phyloP scores from a whole-genome alignment of 169 alveolate species.

The Cryptosporidium parvum region DNA sequence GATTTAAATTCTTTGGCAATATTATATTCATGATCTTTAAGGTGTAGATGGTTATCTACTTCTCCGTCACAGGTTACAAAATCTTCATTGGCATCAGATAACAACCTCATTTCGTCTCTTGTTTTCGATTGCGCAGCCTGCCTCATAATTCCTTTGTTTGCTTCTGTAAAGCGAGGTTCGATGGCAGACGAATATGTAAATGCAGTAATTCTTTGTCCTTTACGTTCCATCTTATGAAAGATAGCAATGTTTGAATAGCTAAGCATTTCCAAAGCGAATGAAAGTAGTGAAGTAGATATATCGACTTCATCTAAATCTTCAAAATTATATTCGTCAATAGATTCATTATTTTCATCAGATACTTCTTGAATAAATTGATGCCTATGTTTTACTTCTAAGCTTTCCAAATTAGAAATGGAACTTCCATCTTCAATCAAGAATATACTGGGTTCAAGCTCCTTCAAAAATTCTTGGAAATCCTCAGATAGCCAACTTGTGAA shows the following conservation, averaged over 20 bases:
- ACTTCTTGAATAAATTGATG: not conserved
- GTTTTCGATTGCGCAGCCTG: not conserved
- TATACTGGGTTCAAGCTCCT: constrained; percentile 52
- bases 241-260: constrained; percentile 63
- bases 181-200: constrained; percentile 55
- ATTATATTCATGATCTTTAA: constrained; percentile 40
- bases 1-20: constrained; percentile 3
- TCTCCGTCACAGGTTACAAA: not conserved
- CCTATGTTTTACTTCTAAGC: not conserved
- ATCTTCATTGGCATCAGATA: not conserved
- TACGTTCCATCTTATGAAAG: constrained; percentile 53
- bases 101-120: not conserved
- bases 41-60: not conserved
- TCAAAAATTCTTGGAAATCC: constrained; percentile 33
- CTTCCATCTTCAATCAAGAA: constrained; percentile 68
- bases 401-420: constrained; percentile 59
- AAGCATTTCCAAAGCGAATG: constrained; percentile 63
- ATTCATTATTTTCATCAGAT: constrained; percentile 18
- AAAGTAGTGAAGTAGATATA: constrained; percentile 56
- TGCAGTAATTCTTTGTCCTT: constrained; percentile 69
- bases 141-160: constrained; percentile 35
- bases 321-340: not conserved
- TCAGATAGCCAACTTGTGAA: constrained; percentile 59
- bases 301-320: constrained; percentile 22
- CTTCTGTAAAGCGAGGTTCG: constrained; percentile 47